Base-by-base conservation (phyloP, 495 filamentous ascomycete species). In the Rusavskia elegans region DNA sequence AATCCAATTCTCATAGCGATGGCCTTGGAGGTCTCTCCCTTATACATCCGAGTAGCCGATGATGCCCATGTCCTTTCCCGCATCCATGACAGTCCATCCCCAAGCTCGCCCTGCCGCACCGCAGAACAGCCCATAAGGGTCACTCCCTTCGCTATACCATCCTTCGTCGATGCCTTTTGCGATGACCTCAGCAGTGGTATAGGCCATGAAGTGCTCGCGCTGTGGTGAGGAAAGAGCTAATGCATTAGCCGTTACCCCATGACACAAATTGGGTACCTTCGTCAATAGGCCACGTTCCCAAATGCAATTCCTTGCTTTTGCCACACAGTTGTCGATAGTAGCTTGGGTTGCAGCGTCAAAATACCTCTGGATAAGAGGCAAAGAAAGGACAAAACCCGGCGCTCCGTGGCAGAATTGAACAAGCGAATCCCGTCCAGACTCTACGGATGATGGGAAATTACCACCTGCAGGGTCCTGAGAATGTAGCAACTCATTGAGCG, bases 391-490 rank as follows among this genome's bases (percentile, higher is more conserved):
- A n/a, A 82, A 70, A 0, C 80, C 81, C 0, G 81, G 77, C 1
- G 76, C 80, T 14, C 81, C 81, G 57, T 83, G 81, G 59, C 81
- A 83, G 59, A 82, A 76, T 63, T 83, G 81, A 3, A 83, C 78
- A 2, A 82, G 67, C 0, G 64, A 50, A 45, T 74, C 71, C 19
- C 61, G 63, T 27, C 66, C 69, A 16, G 57, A 57, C 1, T 45
- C 38, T 0, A 29, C 19, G 8, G 50, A 55, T n/a, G 48, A 39
- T 1, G 71, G 68, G 67, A 72, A 76, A 48, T 77, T 77, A 0
- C 74, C 73, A 42, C 27, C 50, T 1, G 63, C 63, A 5, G 29
- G 1, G 16, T 45, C 51, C 53, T 75, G 73, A 49, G 55, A 21
- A n/a, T 56, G 64, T 1, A 84, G 58, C 10, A 82, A 54, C 10